phyloP scores from a whole-genome alignment of 352 stramenopile genomes.

The Globisporangium ultimum region DNA sequence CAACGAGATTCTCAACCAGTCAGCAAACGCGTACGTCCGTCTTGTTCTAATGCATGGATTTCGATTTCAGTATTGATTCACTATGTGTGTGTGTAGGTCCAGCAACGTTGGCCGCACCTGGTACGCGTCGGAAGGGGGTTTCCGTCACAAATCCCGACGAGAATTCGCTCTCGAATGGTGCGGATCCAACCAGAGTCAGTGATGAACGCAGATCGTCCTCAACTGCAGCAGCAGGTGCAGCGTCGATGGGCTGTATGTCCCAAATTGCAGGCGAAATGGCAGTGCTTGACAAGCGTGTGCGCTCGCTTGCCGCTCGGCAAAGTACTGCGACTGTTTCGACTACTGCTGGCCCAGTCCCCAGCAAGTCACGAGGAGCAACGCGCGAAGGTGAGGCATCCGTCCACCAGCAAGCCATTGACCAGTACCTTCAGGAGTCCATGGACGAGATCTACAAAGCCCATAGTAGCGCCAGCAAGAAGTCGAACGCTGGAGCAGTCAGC shows the following conservation, averaged over 20 bases:
- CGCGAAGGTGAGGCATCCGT: conserved; percentile 6
- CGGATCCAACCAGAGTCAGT: too few species aligned
- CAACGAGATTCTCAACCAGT: neutral
- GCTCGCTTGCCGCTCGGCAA: conserved; percentile 7
- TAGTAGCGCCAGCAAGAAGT: conserved; percentile 1
- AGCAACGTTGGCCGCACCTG: neutral
- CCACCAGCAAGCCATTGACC: conserved; percentile 42
- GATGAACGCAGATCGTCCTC: neutral
- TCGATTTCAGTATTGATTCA: neutral
- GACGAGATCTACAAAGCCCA: conserved; percentile 33
- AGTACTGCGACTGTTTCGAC: neutral
- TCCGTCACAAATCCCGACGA: neutral
- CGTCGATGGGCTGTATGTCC: conserved; percentile 15
- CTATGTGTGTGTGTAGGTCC: neutral
- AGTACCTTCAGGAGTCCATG: conserved; percentile 46
- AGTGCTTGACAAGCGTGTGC: conserved; percentile 21
- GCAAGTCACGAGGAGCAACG: neutral
- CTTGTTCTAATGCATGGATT: neutral
- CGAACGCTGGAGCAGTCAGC: conserved; percentile 9
- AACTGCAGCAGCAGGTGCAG: neutral
- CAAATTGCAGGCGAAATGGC: conserved; percentile 23
- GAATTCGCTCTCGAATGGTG: too few species aligned
- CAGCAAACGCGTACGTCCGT: conserved; percentile 4
- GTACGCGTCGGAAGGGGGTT: neutral
- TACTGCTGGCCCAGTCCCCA: neutral